A percentile compares a stretch with the other conserved stretches of the same genome.
Evolutionary conservation across 306 rosid genomes (phyloP).

Genomic region (Medicago ruthenica): DNA sequence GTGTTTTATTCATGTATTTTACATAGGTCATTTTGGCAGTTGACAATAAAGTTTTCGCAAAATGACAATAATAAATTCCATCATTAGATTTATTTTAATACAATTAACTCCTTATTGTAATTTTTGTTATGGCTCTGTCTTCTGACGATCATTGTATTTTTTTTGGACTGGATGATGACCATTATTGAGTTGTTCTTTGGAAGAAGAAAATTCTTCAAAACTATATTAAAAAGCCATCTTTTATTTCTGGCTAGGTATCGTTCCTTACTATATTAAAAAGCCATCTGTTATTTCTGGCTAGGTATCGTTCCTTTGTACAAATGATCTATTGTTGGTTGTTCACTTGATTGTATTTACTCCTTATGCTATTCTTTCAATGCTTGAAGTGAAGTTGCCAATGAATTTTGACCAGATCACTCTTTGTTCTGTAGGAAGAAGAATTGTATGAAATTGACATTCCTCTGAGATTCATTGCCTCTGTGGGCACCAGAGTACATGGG

Average conservation of each 20-base stretch:
- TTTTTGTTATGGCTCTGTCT: conserved; percentile 15
- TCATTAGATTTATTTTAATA: conserved; percentile 12
- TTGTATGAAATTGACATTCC: conserved; percentile 91
- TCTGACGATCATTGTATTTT: conserved; percentile 14
- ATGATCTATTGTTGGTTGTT: background rate
- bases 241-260: conserved; percentile 11
- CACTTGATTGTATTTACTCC: conserved; percentile 11
- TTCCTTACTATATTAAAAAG: background rate
- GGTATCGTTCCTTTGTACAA: conserved; percentile 10
- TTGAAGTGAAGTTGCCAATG: conserved; percentile 13
- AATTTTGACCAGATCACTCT: conserved; percentile 25
- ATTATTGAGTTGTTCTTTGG: conserved; percentile 1
- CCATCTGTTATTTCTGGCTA: conserved; percentile 7
- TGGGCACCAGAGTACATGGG: conserved; percentile 94
- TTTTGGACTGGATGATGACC: background rate
- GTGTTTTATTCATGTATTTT: conserved; percentile 15
- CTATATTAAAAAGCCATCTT: background rate
- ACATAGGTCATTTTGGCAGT: conserved; percentile 15
- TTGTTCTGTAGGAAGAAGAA: conserved; percentile 75
- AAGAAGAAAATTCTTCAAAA: conserved; percentile 11
- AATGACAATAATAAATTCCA: background rate
- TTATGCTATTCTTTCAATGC: conserved; percentile 12
- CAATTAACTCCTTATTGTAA: conserved; percentile 3
- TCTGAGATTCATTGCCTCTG: conserved; percentile 74
- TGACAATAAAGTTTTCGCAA: background rate